phyloP scores from a whole-genome alignment of 768 basidiomycete genomes.

The Hygrocybe punicea region DNA sequence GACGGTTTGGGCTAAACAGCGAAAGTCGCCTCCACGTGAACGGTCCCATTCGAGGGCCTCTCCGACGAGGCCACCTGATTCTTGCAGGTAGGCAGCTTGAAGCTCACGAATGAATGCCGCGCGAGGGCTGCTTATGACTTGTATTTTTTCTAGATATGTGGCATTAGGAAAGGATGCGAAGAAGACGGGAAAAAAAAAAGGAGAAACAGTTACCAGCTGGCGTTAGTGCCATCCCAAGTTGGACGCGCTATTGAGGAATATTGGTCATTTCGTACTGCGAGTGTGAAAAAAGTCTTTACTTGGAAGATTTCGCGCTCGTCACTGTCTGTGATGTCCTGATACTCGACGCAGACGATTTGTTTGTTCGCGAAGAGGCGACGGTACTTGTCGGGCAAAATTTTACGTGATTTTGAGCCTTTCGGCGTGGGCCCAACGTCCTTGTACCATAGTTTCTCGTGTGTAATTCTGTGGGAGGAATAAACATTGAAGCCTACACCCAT shows the following conservation, averaged over 20 bases:
- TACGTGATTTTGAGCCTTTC: constrained; percentile 17
- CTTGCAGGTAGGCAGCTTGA: constrained; percentile 43
- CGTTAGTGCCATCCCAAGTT: constrained; percentile 73
- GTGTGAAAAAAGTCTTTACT: constrained; percentile 34
- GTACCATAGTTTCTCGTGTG: constrained; percentile 55
- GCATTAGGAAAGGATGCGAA: neutral
- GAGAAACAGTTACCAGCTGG: constrained; percentile 48
- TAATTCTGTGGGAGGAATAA: constrained; percentile 29
- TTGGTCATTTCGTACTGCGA: neutral
- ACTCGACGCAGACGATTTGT: constrained; percentile 81
- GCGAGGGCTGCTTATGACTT: constrained; percentile 58
- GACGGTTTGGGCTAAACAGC: constrained; percentile 54
- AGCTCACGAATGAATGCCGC: constrained; percentile 58
- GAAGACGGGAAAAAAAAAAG: neutral
- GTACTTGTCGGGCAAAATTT: constrained; percentile 52
- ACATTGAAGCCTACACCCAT: neutral
- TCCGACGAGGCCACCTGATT: constrained; percentile 29
- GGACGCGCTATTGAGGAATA: constrained; percentile 53
- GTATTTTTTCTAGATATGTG: constrained; percentile 53
- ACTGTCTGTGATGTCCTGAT: constrained; percentile 51
- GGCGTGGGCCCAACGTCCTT: constrained; percentile 28
- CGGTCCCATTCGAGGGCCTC: constrained; percentile 47
- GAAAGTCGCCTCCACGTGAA: constrained; percentile 53
- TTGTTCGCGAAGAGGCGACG: constrained; percentile 64
- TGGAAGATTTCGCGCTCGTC: constrained; percentile 72